Conservation (phyloP, 371 early-diverging fungal species). For the Lichtheimia ornata region DNA sequence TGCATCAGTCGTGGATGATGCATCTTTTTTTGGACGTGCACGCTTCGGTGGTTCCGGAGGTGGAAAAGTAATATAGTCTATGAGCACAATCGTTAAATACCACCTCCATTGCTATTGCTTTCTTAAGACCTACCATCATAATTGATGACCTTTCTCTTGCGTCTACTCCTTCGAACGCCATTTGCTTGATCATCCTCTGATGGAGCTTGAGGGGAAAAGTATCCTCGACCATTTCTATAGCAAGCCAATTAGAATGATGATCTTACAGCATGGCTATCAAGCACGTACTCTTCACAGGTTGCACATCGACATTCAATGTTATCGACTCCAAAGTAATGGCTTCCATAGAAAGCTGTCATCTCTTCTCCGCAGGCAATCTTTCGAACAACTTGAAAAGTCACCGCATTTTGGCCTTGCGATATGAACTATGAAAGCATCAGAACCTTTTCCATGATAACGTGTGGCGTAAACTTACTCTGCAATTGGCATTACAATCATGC, state of each 20-base stretch:
- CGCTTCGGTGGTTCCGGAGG: not conserved
- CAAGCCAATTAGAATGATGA: not conserved
- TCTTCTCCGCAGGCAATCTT: conserved; percentile 85
- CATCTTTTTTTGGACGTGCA: conserved; percentile 1
- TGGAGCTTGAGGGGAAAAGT: conserved; percentile 11
- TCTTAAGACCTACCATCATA: conserved; percentile 26
- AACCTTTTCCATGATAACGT: not conserved
- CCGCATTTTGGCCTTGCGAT: conserved; percentile 56
- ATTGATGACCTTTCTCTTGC: conserved; percentile 33
- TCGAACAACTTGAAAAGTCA: conserved; percentile 79
- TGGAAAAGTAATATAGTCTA: conserved; percentile 3
- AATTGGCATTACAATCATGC: conserved; percentile 94
- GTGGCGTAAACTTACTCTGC: conserved; percentile 46
- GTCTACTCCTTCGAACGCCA: conserved; percentile 28
- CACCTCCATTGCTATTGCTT: not conserved
- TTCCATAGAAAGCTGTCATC: conserved; percentile 84
- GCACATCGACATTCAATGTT: conserved; percentile 90
- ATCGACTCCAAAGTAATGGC: conserved; percentile 84
- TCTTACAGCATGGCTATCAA: no score
- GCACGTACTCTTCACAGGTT: conserved; percentile 75
- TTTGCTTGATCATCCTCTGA: conserved; percentile 12
- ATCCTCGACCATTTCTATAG: conserved; percentile 12
- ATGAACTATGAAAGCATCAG: conserved; percentile 56
- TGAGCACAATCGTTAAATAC: not conserved
- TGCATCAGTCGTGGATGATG: conserved; percentile 1